Base-by-base conservation (phyloP, 225 moss, liverwort and hornwort genomes). In the Straminergon stramineum region DNA sequence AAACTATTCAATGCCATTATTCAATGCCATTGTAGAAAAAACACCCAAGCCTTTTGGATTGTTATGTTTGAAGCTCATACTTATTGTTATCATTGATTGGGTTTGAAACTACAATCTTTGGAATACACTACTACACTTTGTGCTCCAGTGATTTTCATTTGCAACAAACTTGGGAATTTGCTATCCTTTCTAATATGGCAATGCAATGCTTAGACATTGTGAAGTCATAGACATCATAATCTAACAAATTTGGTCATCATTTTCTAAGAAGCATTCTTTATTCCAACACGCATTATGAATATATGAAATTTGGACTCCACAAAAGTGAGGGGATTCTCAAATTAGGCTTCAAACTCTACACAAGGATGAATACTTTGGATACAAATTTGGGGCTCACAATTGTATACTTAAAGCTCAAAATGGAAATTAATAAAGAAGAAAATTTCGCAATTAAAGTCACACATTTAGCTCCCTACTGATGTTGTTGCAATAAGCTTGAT, bases 381-480 rank as follows among this genome's bases (percentile, higher is more conserved):
- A 85, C 43, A 18, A 41, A 71, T 21, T 32, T 85, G 7, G 11
- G 1, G 4, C 15, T 85, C 3, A 43, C 4, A 39, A 55, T 15
- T 23, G 10, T 5, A 23, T 55, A 14, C 15, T 37, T 17, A 35
- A 57, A 55, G 15, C 15, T 69, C 10, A 53, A 57, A 27, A 39
- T 39, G 8, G 0, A 45, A 84, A 19, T 21, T 32, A 13, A 32
- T 52, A 9, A 35, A 51, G 3, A 63, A 34, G 3, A 12, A 1
- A 64, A 55, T 55, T 48, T 13, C 55, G 19, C 13, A 55, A 68
- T 55, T 52, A 3, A 14, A 39, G 3, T 69, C 5, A 1, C 0
- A 0, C 18, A 28, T 24, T 67, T 2, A 18, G 1, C 4, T 6
- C 2, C 1, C 2, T 16, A 66, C 66, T 32, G 48, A 52, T 26